Base-by-base conservation (phyloP, 2,329 filamentous ascomycete species). In the Metarhizium robertsii region DNA sequence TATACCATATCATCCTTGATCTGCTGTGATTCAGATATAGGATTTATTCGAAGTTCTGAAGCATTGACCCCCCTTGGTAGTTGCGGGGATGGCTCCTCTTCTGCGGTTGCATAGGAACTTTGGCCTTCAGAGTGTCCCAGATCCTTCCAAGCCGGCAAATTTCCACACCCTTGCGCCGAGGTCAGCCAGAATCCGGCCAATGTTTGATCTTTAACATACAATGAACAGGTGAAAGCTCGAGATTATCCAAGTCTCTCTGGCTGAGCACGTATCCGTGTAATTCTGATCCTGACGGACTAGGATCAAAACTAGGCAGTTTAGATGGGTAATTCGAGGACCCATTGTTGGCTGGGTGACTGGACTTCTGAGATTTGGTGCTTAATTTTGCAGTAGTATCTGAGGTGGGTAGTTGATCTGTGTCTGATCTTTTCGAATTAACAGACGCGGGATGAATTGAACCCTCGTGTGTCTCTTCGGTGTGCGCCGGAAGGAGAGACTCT, bases 321-420 rank as follows among this genome's bases (percentile, higher is more conserved):
- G 70, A 72, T 40, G 66, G 64, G 56, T 71, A 71, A 29, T 63
- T 64, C 1, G 70, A 71, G 6, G 69, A 71, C 30, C 63, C 58
- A 34, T 59, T 64, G 13, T 66, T 61, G n/a, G 54, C 56, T 30
- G 58, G 58, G 32, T 56, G 57, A 16, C 58, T 60, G 6, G 59
- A 52, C 13, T 58, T 52, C 10, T 20, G n/a, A 30, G 20, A n/a
- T 30, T 29, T 18, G 42, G 7, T 7, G 42, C 18, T 45, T 20
- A 45, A 10, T 20, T 10, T 20, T 4, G 18, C 20, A 18, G 6
- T 11, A 20, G 42, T 45, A 2, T 20, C 42, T 11, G 42, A 45
- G n/a, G 16, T 4, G 18, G 42, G 42, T 11, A 20, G 7, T 18
- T 45, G n/a, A 45, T 20, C n/a, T n/a, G 16, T 30, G n/a, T n/a